phyloP scores from a whole-genome alignment of 768 basidiomycete genomes.

The Atractiella rhizophila region DNA sequence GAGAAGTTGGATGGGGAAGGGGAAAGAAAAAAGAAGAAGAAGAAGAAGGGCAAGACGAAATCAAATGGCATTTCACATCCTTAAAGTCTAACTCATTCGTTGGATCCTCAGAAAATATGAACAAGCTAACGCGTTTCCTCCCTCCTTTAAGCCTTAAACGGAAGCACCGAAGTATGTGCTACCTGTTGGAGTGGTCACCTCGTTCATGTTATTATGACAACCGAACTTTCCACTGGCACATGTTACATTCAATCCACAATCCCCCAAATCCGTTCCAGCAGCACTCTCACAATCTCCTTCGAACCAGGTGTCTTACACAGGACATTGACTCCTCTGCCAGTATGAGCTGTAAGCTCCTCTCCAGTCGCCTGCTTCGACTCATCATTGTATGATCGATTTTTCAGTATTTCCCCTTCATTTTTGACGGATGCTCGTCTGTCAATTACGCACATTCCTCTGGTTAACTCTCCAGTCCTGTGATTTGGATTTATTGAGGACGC shows the following conservation, averaged over 20 bases:
- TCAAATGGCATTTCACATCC: background rate
- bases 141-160: no score
- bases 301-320: background rate
- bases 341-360: background rate
- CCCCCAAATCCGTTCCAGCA: constrained; percentile 4
- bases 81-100: background rate
- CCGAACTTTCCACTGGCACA: no score
- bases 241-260: background rate
- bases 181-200: no score
- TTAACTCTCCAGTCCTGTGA: constrained; percentile 2
- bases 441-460: constrained; percentile 6
- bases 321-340: constrained; percentile 3
- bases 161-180: no score
- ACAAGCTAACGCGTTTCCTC: no score
- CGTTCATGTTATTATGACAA: no score
- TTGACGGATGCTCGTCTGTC: background rate
- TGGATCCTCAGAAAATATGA: no score
- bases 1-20: background rate
- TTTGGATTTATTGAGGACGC: background rate
- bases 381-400: background rate
- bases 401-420: background rate
- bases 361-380: background rate
- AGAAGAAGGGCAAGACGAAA: background rate
- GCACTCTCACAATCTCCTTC: background rate
- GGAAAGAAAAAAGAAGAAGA: background rate